Conservation (phyloP, 164 flowering plant species). For the Berberis vulgaris region DNA sequence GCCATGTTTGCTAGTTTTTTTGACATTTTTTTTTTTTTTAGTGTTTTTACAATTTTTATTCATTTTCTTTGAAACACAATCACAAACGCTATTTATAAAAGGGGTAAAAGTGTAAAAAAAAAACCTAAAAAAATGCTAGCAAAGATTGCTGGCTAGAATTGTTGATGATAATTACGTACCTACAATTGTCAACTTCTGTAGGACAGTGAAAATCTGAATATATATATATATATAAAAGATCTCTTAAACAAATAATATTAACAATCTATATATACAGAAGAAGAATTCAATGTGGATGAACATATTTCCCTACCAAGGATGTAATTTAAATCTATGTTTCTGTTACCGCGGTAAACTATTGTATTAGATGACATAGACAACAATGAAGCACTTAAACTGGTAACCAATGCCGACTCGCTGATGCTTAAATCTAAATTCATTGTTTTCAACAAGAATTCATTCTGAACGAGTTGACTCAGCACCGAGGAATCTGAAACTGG, state of each 20-base stretch:
- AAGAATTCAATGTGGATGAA: slow-evolving; percentile 36
- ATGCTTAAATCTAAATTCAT: slow-evolving; percentile 20
- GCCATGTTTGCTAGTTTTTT: no score
- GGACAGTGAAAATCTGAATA: no score
- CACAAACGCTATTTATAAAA: no score
- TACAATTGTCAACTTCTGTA: no score
- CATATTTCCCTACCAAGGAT: slow-evolving; percentile 41
- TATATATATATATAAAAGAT: no score
- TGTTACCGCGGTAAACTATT: slow-evolving; percentile 26
- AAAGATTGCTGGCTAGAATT: no score
- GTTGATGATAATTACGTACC: no score
- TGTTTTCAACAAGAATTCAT: slow-evolving; percentile 31
- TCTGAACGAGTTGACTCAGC: slow-evolving; percentile 56
- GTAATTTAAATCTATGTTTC: slow-evolving; percentile 22
- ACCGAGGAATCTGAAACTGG: slow-evolving; percentile 45
- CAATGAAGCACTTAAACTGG: neutral
- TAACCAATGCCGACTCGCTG: slow-evolving; percentile 24
- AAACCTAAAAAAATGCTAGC: no score
- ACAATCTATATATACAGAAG: slow-evolving; percentile 63
- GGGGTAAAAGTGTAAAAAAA: no score
- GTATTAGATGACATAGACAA: slow-evolving; percentile 6
- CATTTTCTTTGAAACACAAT: no score
- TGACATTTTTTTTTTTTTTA: no score
- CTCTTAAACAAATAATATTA: neutral
- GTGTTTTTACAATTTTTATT: no score